phyloP scores from a whole-genome alignment of 345 rosid species.

The Gossypium sturtianum region DNA sequence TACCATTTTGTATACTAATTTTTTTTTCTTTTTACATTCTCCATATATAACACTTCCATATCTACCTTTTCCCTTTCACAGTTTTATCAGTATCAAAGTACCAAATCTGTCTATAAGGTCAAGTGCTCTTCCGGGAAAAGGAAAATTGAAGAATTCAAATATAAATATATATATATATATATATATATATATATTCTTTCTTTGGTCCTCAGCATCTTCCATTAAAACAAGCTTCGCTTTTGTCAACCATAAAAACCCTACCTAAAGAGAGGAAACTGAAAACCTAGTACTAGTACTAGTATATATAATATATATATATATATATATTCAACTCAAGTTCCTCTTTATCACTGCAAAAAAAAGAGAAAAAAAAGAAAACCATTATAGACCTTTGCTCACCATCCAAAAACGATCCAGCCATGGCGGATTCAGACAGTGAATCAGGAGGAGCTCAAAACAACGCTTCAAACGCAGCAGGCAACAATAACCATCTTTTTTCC shows the following conservation, averaged over 20 bases:
- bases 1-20: too few species aligned
- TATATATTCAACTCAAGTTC: neutral
- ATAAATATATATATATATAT: neutral
- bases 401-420: neutral
- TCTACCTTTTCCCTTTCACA: neutral
- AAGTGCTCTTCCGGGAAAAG: neutral
- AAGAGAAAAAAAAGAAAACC: too few species aligned
- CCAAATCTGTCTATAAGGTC: too few species aligned
- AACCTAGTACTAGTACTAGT: neutral
- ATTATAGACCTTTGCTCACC: too few species aligned
- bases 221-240: neutral
- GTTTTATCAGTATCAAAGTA: neutral
- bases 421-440: slow-evolving; percentile 59
- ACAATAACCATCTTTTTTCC: slow-evolving; percentile 4
- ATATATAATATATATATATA: too few species aligned
- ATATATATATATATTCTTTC: neutral
- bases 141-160: neutral
- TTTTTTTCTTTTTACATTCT: neutral
- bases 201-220: neutral
- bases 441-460: slow-evolving; percentile 31
- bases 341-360: neutral
- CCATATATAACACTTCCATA: neutral
- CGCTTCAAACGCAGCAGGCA: slow-evolving; percentile 1
- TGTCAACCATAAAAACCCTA: neutral
- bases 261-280: neutral